Percentiles rank a stretch among this genome's conserved stretches.
Conservation (phyloP, 306 rosid genomes). For the Pyrus pyrifolia region DNA sequence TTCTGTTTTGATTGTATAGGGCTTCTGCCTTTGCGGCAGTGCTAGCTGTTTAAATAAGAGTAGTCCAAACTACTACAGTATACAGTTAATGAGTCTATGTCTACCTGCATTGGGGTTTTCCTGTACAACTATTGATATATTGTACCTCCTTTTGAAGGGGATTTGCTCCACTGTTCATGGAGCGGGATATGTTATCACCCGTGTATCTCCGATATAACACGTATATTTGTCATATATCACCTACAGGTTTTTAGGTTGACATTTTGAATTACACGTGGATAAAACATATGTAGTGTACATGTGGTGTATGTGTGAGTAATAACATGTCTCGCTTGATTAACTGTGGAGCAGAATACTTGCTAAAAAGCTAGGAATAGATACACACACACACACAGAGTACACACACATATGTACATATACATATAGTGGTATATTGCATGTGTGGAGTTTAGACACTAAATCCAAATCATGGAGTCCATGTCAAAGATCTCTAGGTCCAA, state of each 20-base stretch:
- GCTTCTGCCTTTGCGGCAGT: neutral
- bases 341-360: neutral
- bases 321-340: no score
- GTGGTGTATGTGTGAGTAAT: no score
- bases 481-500: conserved; percentile 7
- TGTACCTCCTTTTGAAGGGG: neutral
- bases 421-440: neutral
- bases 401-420: no score
- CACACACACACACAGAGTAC: no score
- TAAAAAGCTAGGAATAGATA: no score
- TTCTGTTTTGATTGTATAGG: neutral
- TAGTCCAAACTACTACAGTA: neutral
- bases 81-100: no score
- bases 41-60: neutral
- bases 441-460: neutral
- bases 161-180: neutral
- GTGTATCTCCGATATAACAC: no score
- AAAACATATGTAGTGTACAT: no score
- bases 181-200: neutral
- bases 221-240: no score
- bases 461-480: conserved; percentile 5
- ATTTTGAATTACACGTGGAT: no score
- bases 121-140: neutral
- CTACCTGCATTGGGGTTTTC: neutral
- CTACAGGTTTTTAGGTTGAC: no score